These are phyloP conservation scores for Trematosphaeria pertusa DNA, from an alignment of 2,329 filamentous ascomycete species.

Conservation along the genomic window DNA sequence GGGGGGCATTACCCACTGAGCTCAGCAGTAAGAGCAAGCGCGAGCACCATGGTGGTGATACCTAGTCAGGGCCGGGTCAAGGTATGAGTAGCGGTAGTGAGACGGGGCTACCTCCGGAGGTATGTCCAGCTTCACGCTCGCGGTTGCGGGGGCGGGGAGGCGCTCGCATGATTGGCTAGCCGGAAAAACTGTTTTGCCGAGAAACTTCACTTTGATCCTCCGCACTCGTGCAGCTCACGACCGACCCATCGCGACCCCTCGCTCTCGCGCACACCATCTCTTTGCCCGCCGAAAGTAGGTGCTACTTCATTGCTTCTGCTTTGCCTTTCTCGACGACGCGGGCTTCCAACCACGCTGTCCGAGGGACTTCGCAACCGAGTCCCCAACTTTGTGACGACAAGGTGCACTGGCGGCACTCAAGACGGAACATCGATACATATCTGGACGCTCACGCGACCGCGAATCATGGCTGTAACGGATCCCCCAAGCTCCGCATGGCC, in stretches of 20 bases:
- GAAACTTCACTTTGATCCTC: no score
- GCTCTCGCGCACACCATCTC: no score
- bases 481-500: not conserved
- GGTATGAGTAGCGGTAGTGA: no score
- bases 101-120: no score
- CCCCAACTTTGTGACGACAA: no score
- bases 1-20: conserved; percentile 40
- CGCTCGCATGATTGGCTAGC: conserved; percentile 12
- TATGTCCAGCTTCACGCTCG: no score
- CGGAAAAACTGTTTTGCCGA: conserved; percentile 14
- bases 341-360: not conserved
- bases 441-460: no score
- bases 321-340: conserved; percentile 2
- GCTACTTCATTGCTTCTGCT: not conserved
- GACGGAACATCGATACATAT: no score
- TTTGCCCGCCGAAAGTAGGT: not conserved
- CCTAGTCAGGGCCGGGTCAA: not conserved
- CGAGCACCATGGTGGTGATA: conserved; percentile 40
- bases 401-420: no score
- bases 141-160: conserved; percentile 19
- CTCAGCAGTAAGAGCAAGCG: conserved; percentile 48
- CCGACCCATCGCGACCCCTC: no score
- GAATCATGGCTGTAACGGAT: conserved; percentile 50
- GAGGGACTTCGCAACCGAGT: no score
- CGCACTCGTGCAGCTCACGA: no score